A percentile compares a stretch with the other conserved stretches of the same genome.
phyloP scores from a whole-genome alignment of 108 stramenopile genomes.

The Skeletonema grethae region DNA sequence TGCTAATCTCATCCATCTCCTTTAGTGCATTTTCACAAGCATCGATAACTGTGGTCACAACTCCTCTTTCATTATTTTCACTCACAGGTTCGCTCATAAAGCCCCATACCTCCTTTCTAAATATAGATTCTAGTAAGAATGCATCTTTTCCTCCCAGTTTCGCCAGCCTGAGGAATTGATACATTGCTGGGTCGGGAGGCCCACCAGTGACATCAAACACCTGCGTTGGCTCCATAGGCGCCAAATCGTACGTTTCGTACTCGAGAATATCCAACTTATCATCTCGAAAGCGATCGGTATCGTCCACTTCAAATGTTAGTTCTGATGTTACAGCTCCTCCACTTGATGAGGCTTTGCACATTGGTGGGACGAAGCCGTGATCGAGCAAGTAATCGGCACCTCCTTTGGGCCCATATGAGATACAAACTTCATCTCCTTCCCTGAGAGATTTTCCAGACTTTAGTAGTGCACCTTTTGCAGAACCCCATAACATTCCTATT shows the following conservation, averaged over 20 bases:
- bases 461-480: constrained; percentile 68
- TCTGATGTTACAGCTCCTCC: constrained; percentile 61
- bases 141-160: constrained; percentile 85
- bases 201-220: constrained; percentile 78
- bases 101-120: constrained; percentile 93
- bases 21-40: constrained; percentile 64
- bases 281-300: constrained; percentile 82
- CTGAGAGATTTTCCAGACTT: constrained; percentile 42
- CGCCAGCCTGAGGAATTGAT: constrained; percentile 84
- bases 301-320: constrained; percentile 74
- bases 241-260: constrained; percentile 83
- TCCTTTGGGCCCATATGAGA: constrained; percentile 90
- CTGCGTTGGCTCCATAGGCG: constrained; percentile 83
- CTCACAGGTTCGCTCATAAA: constrained; percentile 92
- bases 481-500: constrained; percentile 71
- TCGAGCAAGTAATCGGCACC: constrained; percentile 91
- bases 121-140: constrained; percentile 92
- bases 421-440: constrained; percentile 71
- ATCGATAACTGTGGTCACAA: constrained; percentile 61
- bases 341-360: constrained; percentile 21
- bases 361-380: constrained; percentile 83
- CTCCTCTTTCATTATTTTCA: constrained; percentile 79
- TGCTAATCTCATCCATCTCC: constrained; percentile 54
- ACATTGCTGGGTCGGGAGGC: constrained; percentile 87
- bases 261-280: constrained; percentile 89